phyloP scores from a whole-genome alignment of 306 rosid species.

The Heteromeles arbutifolia region DNA sequence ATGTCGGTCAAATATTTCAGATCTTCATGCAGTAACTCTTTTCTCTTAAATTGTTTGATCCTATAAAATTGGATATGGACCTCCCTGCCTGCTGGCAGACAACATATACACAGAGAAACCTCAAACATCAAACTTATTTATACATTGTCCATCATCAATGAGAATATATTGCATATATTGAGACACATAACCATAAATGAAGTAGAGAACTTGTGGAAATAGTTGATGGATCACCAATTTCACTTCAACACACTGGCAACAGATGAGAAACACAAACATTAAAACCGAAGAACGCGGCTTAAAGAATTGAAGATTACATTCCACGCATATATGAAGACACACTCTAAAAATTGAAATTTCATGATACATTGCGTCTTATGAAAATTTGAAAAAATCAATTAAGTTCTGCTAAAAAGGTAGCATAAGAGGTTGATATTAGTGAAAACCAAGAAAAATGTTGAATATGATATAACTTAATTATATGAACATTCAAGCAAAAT shows the following conservation, averaged over 20 bases:
- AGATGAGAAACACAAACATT: background rate
- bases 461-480: background rate
- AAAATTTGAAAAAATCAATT: no score
- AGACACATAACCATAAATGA: background rate
- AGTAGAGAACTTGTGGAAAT: background rate
- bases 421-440: background rate
- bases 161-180: no score
- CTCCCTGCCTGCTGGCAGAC: background rate
- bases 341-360: no score
- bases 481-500: background rate
- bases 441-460: no score
- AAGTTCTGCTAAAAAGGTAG: background rate
- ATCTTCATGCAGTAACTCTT: background rate
- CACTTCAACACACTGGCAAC: conserved; percentile 29
- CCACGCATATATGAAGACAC: no score
- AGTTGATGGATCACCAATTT: background rate
- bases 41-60: background rate
- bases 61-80: background rate
- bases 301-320: no score
- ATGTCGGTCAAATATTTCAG: background rate
- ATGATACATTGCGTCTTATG: no score
- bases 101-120: background rate
- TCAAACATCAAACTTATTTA: background rate
- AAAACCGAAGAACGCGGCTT: background rate
- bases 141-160: no score